Base-by-base conservation (phyloP, 1,284 basidiomycete species). In the Bothia castanella region DNA sequence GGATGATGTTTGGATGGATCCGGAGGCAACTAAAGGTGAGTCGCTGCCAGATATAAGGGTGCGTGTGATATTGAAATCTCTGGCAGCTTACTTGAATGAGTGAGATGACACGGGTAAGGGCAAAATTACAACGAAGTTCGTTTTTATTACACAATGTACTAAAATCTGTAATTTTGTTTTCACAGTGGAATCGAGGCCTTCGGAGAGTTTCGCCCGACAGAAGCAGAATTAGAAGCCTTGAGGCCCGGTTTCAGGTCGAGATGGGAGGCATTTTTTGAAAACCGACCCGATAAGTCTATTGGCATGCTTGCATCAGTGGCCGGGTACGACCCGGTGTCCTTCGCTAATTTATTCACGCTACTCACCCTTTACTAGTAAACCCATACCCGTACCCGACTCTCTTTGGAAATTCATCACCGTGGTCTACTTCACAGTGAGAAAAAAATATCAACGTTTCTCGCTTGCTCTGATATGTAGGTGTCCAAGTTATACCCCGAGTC, bases 41-140 rank as follows among this genome's bases (percentile, higher is more conserved):
- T 37, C 10, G 8, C 40, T 31, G 25, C 9, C 25, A 67, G 25
- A 54, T 73, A 12, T 53, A 67, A 42, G 66, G 74, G 5, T 74
- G 51, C n/a, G n/a, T 53, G 17, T 10, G 19, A 19, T 39, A 20
- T 13, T 19, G 10, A 31, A 17, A 21, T 8, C 30, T 11, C 27
- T 12, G 4, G 25, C 35, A 79, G 78, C 68, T 17, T 68, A 68
- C 60, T 60, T 66, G 7, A 58, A 66, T 4, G 61, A 74, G 49
- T 82, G 78, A 75, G 44, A 63, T 12, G 61, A 69, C 21, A 65
- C 68, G 10, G 77, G 77, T 2, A 69, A 68, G 37, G 78, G 78
- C 7, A 48, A 76, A 29, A 69, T 80, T 58, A 72, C 77, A 12
- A 36, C 45, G 3, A 53, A 43, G 52, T 53, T 14, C 1, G 52